phyloP scores from a whole-genome alignment of 225 moss, liverwort and hornwort genomes.

The Neckera pumila region DNA sequence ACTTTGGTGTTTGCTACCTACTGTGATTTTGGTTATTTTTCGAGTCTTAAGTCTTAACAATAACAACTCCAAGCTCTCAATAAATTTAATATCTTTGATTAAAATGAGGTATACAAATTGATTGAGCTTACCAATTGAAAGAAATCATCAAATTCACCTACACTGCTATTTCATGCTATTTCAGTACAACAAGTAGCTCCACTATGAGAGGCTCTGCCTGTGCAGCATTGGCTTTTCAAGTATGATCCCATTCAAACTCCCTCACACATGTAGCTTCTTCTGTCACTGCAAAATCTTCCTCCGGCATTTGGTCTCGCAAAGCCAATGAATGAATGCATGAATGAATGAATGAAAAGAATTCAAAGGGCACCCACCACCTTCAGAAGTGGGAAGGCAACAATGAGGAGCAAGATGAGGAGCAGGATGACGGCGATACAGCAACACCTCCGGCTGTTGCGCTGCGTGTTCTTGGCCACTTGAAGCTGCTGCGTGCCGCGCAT shows the following conservation, averaged over 20 bases:
- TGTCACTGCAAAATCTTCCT: neutral
- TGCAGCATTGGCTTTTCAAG: neutral
- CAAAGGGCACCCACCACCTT: neutral
- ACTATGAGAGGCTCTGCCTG: neutral
- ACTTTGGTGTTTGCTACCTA: too few species aligned
- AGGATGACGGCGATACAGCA: slow-evolving; percentile 19
- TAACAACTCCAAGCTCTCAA: neutral
- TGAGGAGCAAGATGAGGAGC: slow-evolving; percentile 10
- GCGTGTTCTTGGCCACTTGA: slow-evolving; percentile 17
- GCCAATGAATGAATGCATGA: neutral
- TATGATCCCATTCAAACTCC: neutral
- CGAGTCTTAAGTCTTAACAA: too few species aligned
- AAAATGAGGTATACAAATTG: neutral
- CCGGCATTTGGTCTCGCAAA: neutral
- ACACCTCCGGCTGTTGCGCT: slow-evolving; percentile 22
- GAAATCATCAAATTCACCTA: neutral
- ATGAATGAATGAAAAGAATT: neutral
- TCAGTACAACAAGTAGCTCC: neutral
- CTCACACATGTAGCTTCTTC: neutral
- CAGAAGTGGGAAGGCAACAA: neutral
- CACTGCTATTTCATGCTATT: neutral
- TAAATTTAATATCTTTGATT: neutral
- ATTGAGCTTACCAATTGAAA: neutral
- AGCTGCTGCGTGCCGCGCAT: slow-evolving; percentile 14
- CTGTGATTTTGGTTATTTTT: too few species aligned